Base-by-base conservation (phyloP, 768 basidiomycete genomes). In the Austroboletus eburneus region DNA sequence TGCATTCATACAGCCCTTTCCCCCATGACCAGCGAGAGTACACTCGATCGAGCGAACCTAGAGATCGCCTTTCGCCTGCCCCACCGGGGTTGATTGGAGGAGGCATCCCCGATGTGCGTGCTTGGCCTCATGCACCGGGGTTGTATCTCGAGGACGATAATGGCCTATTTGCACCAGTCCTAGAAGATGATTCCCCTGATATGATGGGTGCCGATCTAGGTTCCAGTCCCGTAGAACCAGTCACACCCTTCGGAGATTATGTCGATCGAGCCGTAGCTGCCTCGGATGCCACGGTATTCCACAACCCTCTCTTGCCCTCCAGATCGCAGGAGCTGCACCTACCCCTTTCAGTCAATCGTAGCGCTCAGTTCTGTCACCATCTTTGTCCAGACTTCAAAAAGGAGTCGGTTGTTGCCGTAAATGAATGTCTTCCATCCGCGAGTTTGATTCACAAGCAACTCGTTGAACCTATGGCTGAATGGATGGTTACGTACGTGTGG, bases 401-500 rank as follows among this genome's bases (percentile, higher is more conserved):
- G 27, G 52, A 44, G 13, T 48, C 63, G 13, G 65, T 75, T 18
- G 65, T 72, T 32, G 72, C 76, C 23, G 73, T 77, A 12, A 73
- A 72, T 53, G 57, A 57, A 38, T 51, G 55, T 21, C 27, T 50
- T 2, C 29, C 46, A 12, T 43, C 42, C n/a, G 75, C 83, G 32
- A 76, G 76, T 10, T 56, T 69, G 20, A 69, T 73, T 9, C 89
- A 88, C 71, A 83, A 77, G 71, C 85, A 80, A 57, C 72, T 90
- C 9, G 79, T 84, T 0, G 85, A 87, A 43, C 87, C 87, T 16
- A 70, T 91, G 50, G 78, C 88, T 4, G 83, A 85, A 47, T 91
- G 88, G 88, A 68, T 89, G 20, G 83, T 85, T 35, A 74, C 74
- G 42, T 91, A 85, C 59, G 80, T 88, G 14, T 91, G 88, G 88